A percentile compares a stretch with the other conserved stretches of the same genome.
These are phyloP conservation scores for Kodamaea fungicola DNA, from an alignment of 1,139 yeast genomes.

Conservation along the genomic window DNA sequence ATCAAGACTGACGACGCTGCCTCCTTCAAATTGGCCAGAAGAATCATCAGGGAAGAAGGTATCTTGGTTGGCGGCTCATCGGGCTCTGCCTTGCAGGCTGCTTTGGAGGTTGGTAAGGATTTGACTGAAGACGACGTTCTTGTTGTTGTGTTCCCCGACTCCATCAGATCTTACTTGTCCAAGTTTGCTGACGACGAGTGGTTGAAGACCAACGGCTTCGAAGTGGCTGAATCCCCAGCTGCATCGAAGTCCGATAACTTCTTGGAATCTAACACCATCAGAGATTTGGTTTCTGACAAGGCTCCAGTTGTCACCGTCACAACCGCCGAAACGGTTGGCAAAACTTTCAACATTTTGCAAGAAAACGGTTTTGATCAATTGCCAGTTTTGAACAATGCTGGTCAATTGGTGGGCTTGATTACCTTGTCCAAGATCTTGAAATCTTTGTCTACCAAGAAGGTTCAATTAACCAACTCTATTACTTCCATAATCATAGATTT, in stretches of 20 bases:
- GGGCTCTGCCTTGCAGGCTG: conserved; percentile 82
- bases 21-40: conserved; percentile 77
- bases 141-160: conserved; percentile 84
- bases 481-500: conserved; percentile 68
- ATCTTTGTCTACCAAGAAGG: conserved; percentile 60
- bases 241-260: conserved; percentile 52
- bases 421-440: conserved; percentile 75
- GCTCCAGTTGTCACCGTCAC: conserved; percentile 80
- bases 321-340: conserved; percentile 57
- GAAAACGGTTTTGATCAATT: conserved; percentile 82
- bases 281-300: conserved; percentile 59
- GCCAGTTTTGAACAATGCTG: conserved; percentile 63
- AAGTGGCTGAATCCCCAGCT: conserved; percentile 45
- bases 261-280: conserved; percentile 48
- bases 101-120: conserved; percentile 65
- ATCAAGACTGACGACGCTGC: conserved; percentile 83
- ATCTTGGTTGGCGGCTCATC: conserved; percentile 86
- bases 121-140: conserved; percentile 71
- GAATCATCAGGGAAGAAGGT: conserved; percentile 83
- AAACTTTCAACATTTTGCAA: conserved; percentile 69
- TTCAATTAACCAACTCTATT: conserved; percentile 60
- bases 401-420: conserved; percentile 71
- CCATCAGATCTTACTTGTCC: conserved; percentile 81
- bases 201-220: conserved; percentile 78
- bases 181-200: conserved; percentile 91